Conservation (phyloP, 495 filamentous ascomycete genomes). For the Lasiosphaeris hirsuta region DNA sequence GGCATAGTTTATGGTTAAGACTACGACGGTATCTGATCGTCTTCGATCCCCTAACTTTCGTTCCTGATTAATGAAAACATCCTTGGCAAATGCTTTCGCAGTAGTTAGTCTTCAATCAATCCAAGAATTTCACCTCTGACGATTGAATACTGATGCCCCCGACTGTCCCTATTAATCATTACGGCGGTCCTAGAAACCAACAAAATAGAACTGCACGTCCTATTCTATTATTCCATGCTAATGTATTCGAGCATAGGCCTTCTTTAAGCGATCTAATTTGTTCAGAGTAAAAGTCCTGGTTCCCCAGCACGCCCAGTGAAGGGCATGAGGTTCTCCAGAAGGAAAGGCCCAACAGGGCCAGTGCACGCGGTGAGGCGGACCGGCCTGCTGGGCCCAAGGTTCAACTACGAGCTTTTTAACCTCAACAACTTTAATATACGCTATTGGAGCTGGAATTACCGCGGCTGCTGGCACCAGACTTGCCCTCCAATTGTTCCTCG, state of each 20-base stretch:
- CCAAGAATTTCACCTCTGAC: conserved; percentile 73
- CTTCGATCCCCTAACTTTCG: conserved; percentile 74
- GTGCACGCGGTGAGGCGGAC: conserved; percentile 63
- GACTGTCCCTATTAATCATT: conserved; percentile 72
- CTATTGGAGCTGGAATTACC: conserved; percentile 37
- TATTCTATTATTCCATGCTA: conserved; percentile 76
- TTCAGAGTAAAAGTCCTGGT: conserved; percentile 69
- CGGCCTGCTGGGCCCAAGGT: conserved; percentile 47
- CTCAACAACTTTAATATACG: conserved; percentile 40
- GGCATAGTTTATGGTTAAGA: conserved; percentile 75
- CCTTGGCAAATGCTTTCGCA: conserved; percentile 71
- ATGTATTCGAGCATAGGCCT: conserved; percentile 71
- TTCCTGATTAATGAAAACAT: conserved; percentile 76
- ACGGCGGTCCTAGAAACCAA: conserved; percentile 61
- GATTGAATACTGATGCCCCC: conserved; percentile 67
- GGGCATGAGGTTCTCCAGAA: conserved; percentile 62
- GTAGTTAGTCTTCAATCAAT: conserved; percentile 71
- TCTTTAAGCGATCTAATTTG: conserved; percentile 73
- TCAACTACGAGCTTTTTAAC: conserved; percentile 38
- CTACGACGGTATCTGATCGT: conserved; percentile 74
- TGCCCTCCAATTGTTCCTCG: conserved; percentile 56
- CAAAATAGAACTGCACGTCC: conserved; percentile 55
- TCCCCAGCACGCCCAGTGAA: conserved; percentile 62
- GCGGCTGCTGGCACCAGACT: conserved; percentile 42
- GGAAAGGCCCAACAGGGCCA: conserved; percentile 60